Evolutionary conservation across 23 red algal genomes (phyloP), one percentile per base, ranked within the genome.

Genomic region (Cyanidioschyzon merolae): DNA sequence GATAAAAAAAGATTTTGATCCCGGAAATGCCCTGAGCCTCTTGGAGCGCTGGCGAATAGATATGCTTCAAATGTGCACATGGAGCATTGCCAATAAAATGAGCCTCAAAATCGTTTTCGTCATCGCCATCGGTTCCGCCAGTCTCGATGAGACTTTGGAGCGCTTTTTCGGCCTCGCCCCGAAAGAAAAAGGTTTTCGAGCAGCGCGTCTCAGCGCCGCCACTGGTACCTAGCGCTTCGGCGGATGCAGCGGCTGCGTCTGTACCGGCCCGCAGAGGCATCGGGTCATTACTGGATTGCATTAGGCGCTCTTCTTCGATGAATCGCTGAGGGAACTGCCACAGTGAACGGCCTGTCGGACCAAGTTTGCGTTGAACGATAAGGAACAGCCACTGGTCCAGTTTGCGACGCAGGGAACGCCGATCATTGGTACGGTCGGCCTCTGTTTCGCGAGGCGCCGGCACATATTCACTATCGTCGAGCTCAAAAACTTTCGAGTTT

Each of bases 1-100:
- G 84, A 74, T 93, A 93, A 40, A 93, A 93, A 31, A 93, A 93
- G 25, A 93, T 76, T 67, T 96, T 96, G 34, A 90, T 83, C 2
- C 92, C 92, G 34, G 86, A 77, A 18, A 89, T 81, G 58, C 84
- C 77, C 58, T 88, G 83, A 40, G 89, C 59, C 29, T 85, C 45
- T 79, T 90, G 87, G 74, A 86, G 85, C 38, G 58, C 39, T 18
- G 59, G 31, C 18, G 87, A 79, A 79, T 90, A 96, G 31, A 84
- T 75, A 41, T 90, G 87, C 67, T 90, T 83, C 58, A 96, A 38
- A 39, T 96, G 92, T 51, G 80, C 82, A 2, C 37, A 39, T 17
- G 92, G 92, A 0, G 45, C 68, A 58, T 90, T 71, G 51, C 79
- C 75, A 1, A 88, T 16, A 41, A 85, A 87, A 58, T 96, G 91